These are phyloP conservation scores for Phytopythium sindhum DNA, from an alignment of 352 stramenopile genomes.

Conservation along the genomic window DNA sequence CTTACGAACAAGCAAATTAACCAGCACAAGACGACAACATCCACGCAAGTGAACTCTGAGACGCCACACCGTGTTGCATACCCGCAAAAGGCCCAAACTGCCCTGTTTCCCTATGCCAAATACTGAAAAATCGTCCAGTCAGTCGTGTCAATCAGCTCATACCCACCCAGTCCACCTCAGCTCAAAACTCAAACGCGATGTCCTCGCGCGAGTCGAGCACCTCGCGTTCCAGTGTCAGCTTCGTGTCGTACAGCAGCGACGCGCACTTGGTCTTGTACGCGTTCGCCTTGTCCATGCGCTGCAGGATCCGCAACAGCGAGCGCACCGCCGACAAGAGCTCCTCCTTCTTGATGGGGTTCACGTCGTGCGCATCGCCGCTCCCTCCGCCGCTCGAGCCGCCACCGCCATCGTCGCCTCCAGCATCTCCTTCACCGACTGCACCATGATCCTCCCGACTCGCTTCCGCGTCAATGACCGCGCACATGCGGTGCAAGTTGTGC, in stretches of 20 bases:
- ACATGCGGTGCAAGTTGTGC: slow-evolving; percentile 86
- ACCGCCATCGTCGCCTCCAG: slow-evolving; percentile 22
- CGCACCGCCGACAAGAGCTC: slow-evolving; percentile 74
- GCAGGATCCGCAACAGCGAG: slow-evolving; percentile 72
- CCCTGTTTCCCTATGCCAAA: background rate
- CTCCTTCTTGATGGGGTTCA: slow-evolving; percentile 79
- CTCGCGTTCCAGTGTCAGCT: slow-evolving; percentile 78
- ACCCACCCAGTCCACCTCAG: background rate
- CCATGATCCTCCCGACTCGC: slow-evolving; percentile 34
- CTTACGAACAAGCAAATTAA: too few species aligned
- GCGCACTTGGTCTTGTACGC: slow-evolving; percentile 58
- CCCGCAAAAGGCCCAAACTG: background rate
- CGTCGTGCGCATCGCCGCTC: slow-evolving; percentile 66
- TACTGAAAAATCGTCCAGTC: background rate
- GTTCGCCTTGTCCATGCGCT: slow-evolving; percentile 55
- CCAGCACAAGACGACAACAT: background rate
- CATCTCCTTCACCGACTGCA: slow-evolving; percentile 14
- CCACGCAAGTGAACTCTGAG: background rate
- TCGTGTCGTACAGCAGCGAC: slow-evolving; percentile 81
- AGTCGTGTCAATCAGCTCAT: background rate
- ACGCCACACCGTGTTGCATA: background rate
- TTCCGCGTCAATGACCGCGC: slow-evolving; percentile 41
- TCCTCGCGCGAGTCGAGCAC: slow-evolving; percentile 75
- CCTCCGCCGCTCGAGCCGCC: slow-evolving; percentile 20
- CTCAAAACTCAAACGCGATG: slow-evolving; percentile 76